Percentiles rank a stretch among this genome's conserved stretches.
These are phyloP conservation scores for Xylogone sp. DNA, from an alignment of 2,329 filamentous ascomycete genomes.

Conservation along the genomic window DNA sequence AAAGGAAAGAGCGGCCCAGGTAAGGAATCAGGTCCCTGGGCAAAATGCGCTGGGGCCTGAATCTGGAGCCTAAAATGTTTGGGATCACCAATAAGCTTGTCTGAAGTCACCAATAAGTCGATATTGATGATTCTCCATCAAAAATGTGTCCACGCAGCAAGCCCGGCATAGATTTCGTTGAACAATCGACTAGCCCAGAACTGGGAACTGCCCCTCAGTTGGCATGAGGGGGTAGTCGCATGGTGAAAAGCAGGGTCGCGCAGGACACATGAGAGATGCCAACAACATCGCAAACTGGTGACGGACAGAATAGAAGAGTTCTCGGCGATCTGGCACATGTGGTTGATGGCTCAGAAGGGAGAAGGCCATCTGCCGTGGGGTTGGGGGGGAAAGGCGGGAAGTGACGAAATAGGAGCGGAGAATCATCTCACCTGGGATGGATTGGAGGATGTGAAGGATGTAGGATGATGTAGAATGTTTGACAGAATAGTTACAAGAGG, in stretches of 20 bases:
- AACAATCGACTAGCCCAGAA: neutral
- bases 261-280: neutral
- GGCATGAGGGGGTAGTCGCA: neutral
- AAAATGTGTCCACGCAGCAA: neutral
- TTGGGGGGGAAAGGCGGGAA: slow-evolving; percentile 10
- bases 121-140: too few species aligned
- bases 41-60: neutral
- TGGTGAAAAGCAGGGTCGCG: neutral
- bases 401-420: slow-evolving; percentile 24
- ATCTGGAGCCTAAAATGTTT: too few species aligned
- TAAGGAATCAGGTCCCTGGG: neutral
- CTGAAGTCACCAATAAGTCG: too few species aligned
- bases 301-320: neutral
- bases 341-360: neutral
- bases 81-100: too few species aligned
- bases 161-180: neutral
- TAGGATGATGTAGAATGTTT: slow-evolving; percentile 3
- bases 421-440: slow-evolving; percentile 21
- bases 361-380: neutral
- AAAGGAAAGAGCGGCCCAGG: neutral
- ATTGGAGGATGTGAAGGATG: slow-evolving; percentile 5
- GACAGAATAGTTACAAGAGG: neutral
- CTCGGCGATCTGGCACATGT: neutral
- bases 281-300: neutral
- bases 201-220: neutral